Percentiles rank a stretch among this genome's conserved stretches.
Conservation (phyloP, 2,329 filamentous ascomycete genomes). For the Calonectria pseudoreteaudii region DNA sequence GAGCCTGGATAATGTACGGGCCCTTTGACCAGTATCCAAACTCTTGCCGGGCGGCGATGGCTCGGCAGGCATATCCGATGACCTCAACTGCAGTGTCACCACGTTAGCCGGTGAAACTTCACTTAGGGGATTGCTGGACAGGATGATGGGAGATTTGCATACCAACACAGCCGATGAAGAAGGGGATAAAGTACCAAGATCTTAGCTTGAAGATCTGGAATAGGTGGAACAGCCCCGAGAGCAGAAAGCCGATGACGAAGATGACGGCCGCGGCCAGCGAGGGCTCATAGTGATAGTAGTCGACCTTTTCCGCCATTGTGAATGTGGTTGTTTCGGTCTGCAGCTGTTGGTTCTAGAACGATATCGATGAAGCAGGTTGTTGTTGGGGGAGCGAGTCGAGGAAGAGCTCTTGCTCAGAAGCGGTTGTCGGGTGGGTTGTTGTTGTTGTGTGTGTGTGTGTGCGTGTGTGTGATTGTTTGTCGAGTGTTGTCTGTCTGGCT, state of each 20-base stretch:
- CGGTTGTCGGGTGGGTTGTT: not conserved
- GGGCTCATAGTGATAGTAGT: conserved; percentile 1
- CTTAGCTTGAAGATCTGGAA: conserved; percentile 51
- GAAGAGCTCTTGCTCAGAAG: not conserved
- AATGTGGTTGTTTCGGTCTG: not conserved
- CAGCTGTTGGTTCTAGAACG: not conserved
- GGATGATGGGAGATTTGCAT: not conserved
- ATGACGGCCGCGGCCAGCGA: conserved; percentile 1
- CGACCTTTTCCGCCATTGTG: not conserved
- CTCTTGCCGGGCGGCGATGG: not conserved
- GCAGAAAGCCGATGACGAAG: not conserved
- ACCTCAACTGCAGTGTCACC: not conserved
- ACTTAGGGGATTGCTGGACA: no score
- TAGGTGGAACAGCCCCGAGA: conserved; percentile 41
- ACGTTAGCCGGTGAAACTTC: not conserved
- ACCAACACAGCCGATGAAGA: conserved; percentile 61
- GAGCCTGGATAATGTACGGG: not conserved
- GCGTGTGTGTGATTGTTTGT: no score
- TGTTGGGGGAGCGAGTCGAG: not conserved
- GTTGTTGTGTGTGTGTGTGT: not conserved
- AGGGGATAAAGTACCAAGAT: conserved; percentile 63
- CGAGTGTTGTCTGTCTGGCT: not conserved
- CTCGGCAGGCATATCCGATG: conserved; percentile 4
- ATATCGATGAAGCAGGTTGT: not conserved
- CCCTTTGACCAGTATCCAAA: conserved; percentile 31